phyloP scores from a whole-genome alignment of 2,329 filamentous ascomycete genomes.

The Exophiala xenobiotica region DNA sequence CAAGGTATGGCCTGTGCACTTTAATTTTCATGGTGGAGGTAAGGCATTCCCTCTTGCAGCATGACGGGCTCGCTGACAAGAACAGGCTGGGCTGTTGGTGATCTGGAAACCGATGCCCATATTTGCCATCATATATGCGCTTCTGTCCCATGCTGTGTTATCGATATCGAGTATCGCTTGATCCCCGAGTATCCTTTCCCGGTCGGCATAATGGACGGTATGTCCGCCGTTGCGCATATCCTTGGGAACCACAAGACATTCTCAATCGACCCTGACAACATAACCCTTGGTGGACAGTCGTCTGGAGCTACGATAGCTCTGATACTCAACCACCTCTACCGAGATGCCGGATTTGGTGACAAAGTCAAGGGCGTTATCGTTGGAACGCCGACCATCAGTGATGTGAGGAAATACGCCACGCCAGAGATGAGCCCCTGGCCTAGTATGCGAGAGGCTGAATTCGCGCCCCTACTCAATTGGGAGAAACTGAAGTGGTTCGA shows the following conservation, averaged over 20 bases:
- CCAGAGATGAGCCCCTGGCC: conserved; percentile 30
- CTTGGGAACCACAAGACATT: conserved; percentile 30
- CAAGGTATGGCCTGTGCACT: conserved; percentile 32
- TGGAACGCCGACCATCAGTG: conserved; percentile 30
- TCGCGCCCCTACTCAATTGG: conserved; percentile 30
- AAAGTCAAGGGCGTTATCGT: conserved; percentile 29
- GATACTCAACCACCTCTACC: conserved; percentile 27
- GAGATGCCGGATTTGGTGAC: conserved; percentile 23
- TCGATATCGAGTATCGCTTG: conserved; percentile 30
- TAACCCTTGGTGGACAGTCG: conserved; percentile 30
- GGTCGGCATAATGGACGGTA: conserved; percentile 29
- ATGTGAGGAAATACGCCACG: conserved; percentile 28
- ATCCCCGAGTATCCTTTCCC: conserved; percentile 31
- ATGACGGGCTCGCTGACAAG: conserved; percentile 6
- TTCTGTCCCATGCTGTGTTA: conserved; percentile 29
- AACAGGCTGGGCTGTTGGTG: conserved; percentile 29
- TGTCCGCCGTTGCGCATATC: conserved; percentile 27
- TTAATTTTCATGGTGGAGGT: conserved; percentile 32
- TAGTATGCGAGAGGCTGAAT: conserved; percentile 29
- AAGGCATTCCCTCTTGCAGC: background rate
- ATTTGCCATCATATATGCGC: conserved; percentile 32
- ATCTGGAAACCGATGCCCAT: conserved; percentile 30
- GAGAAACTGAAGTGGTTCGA: conserved; percentile 31
- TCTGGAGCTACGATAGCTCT: conserved; percentile 30
- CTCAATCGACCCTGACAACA: conserved; percentile 27